Conservation (phyloP, 2,329 filamentous ascomycete genomes). For the Xylaria arbuscula region DNA sequence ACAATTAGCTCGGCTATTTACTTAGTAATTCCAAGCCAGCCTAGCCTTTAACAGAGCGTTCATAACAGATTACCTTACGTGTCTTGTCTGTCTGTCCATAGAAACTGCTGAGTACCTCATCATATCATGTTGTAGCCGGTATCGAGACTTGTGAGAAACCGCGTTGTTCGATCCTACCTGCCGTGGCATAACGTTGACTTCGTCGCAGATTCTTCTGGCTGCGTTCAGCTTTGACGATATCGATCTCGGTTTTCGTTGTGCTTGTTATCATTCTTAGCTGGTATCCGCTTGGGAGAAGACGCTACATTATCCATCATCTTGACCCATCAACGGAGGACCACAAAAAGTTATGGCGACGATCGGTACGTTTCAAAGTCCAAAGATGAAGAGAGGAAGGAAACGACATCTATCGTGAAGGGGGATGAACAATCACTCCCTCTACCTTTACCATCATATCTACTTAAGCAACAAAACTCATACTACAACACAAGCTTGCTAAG, state of each 20-base stretch:
- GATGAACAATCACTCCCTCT: not conserved
- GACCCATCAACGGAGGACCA: not conserved
- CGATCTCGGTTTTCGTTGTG: not conserved
- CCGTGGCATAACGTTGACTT: slow-evolving; percentile 1
- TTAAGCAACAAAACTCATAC: not conserved
- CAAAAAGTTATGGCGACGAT: slow-evolving; percentile 32
- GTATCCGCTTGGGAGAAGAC: not conserved
- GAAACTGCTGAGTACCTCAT: too few relatives aligned
- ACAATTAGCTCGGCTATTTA: slow-evolving; percentile 35
- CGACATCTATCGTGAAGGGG: not conserved
- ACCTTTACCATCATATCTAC: not conserved
- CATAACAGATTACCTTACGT: slow-evolving; percentile 9
- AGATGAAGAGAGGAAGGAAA: not conserved
- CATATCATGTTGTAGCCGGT: not conserved
- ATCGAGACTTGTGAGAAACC: slow-evolving; percentile 10
- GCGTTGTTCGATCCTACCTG: not conserved
- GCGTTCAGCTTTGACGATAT: not conserved
- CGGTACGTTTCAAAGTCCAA: slow-evolving; percentile 26
- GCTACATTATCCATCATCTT: not conserved
- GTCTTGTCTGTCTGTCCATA: slow-evolving; percentile 2
- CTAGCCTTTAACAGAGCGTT: not conserved
- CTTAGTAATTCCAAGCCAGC: not conserved
- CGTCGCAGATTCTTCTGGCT: not conserved
- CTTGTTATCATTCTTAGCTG: not conserved
- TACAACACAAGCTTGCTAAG: slow-evolving; percentile 19